Evolutionary conservation across 176 grass and related monocot genomes (phyloP), one percentile per base, ranked within the genome.

Genomic region (Aegilops umbellulata): DNA sequence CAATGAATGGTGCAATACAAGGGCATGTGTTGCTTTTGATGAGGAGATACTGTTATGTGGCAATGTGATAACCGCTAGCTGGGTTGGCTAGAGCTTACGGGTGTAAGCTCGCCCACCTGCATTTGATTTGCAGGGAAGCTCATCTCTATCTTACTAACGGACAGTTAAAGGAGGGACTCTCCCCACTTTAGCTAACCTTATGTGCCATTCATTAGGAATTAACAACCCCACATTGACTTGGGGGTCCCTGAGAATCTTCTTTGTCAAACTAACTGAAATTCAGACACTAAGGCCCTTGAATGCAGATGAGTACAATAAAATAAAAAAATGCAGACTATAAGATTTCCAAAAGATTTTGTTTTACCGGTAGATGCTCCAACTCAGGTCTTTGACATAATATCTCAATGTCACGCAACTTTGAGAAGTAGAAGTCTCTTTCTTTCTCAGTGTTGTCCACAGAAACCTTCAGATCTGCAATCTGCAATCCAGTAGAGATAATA

Each of bases 371-470:
- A 90, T 97, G 95, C 84, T 91, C 95, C 57, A 97, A 74, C 63
- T 97, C 95, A 77, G 88, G 90, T 62, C 92, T 85, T 85, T 97
- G 92, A 46, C 83, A 97, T 20, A 93, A 51, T 81, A 94, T 91
- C 79, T 97, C 95, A 84, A 97, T 97, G 64, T 97, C 95, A 46
- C 90, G 90, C 86, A 97, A 38, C 82, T 97, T 97, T 2, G 92
- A 88, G 74, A 94, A 97, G 79, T 97, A 97, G 39, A 97, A 97
- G 35, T 94, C 95, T 67, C 90, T 94, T 91, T 97, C 95, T 69
- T 97, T 97, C 60, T 94, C 92, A 47, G 61, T 79, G 72, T 78
- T 88, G 78, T 94, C 91, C 2, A 84, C 68, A 32, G 88, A 91
- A 86, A 94, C 62, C 60, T 97, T 92, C 53, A 92, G 25, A 32